phyloP scores from a whole-genome alignment of 768 basidiomycete species.

The Multifurca ochricompacta region DNA sequence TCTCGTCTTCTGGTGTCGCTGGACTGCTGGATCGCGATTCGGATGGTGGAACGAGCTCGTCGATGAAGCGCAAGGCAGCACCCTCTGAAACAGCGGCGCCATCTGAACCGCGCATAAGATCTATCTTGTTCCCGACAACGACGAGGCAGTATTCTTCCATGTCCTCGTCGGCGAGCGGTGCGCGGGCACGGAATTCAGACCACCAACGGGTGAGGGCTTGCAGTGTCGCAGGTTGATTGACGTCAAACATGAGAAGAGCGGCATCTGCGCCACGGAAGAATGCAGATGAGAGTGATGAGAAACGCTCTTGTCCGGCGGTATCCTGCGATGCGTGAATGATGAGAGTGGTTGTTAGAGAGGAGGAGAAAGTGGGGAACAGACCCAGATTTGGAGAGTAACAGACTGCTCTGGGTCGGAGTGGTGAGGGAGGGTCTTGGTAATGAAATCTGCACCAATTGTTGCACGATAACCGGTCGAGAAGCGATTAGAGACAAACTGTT shows the following conservation, averaged over 20 bases:
- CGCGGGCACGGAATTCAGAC: slow-evolving; percentile 60
- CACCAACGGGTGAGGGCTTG: slow-evolving; percentile 64
- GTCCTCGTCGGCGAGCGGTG: slow-evolving; percentile 60
- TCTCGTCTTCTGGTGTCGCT: slow-evolving; percentile 5
- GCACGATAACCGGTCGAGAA: slow-evolving; percentile 75
- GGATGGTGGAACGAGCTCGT: slow-evolving; percentile 38
- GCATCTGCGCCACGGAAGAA: slow-evolving; percentile 86
- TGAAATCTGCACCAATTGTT: slow-evolving; percentile 88
- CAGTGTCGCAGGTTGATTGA: slow-evolving; percentile 57
- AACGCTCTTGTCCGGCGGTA: slow-evolving; percentile 83
- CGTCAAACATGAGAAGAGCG: slow-evolving; percentile 74
- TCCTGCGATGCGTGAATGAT: slow-evolving; percentile 39
- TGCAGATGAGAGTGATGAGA: slow-evolving; percentile 71
- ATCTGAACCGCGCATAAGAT: slow-evolving; percentile 32
- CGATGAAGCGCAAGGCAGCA: slow-evolving; percentile 47
- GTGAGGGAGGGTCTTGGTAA: slow-evolving; percentile 64
- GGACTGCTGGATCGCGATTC: slow-evolving; percentile 12
- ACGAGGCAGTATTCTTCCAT: slow-evolving; percentile 59
- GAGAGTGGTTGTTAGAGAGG: background rate
- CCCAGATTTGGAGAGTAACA: slow-evolving; percentile 67
- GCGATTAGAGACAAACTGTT: slow-evolving; percentile 64
- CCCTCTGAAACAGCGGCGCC: slow-evolving; percentile 28
- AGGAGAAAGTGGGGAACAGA: slow-evolving; percentile 24
- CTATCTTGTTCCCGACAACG: slow-evolving; percentile 69
- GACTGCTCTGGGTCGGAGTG: slow-evolving; percentile 44